A percentile compares a stretch with the other conserved stretches of the same genome.
Evolutionary conservation across 805 yeast genomes (phyloP).

Genomic region (Kodamaea lidongshanica): DNA sequence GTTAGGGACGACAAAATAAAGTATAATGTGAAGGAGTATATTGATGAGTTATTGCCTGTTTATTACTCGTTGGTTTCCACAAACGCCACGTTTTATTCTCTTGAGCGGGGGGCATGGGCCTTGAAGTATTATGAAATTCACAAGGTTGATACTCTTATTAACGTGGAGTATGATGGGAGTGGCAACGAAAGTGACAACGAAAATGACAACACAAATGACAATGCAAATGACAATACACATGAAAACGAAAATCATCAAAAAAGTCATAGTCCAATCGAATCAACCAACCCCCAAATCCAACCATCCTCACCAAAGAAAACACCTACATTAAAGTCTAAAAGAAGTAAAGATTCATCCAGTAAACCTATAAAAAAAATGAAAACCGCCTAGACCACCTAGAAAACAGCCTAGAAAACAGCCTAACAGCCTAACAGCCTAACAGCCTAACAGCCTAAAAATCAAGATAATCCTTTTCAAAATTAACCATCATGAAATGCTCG

Average conservation of each 20-base stretch:
- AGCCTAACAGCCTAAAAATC: conserved; percentile 15
- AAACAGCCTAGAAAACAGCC: neutral
- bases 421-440: too few species aligned
- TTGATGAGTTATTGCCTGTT: conserved; percentile 26
- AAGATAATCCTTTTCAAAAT: conserved; percentile 32
- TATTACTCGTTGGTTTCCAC: conserved; percentile 13
- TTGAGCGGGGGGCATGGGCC: conserved; percentile 37
- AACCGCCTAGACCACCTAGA: neutral
- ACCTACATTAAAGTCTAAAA: conserved; percentile 1
- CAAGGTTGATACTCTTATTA: conserved; percentile 19
- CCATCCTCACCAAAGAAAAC: neutral
- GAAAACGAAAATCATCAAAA: conserved; percentile 3
- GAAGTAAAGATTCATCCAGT: neutral
- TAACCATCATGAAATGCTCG: conserved; percentile 30
- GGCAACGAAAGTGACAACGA: conserved; percentile 14
- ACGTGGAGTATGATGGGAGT: conserved; percentile 18
- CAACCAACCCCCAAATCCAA: neutral
- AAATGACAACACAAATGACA: conserved; percentile 2
- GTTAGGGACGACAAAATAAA: conserved; percentile 33
- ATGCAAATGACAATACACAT: conserved; percentile 1
- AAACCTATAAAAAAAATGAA: neutral
- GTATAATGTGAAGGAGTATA: conserved; percentile 38
- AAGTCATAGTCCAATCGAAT: neutral
- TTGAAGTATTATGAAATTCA: conserved; percentile 25
- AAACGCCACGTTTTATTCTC: conserved; percentile 8